Evolutionary conservation across 2,329 filamentous ascomycete genomes (phyloP), one percentile per base, ranked within the genome.

Genomic region (Tolypocladium tropicale): DNA sequence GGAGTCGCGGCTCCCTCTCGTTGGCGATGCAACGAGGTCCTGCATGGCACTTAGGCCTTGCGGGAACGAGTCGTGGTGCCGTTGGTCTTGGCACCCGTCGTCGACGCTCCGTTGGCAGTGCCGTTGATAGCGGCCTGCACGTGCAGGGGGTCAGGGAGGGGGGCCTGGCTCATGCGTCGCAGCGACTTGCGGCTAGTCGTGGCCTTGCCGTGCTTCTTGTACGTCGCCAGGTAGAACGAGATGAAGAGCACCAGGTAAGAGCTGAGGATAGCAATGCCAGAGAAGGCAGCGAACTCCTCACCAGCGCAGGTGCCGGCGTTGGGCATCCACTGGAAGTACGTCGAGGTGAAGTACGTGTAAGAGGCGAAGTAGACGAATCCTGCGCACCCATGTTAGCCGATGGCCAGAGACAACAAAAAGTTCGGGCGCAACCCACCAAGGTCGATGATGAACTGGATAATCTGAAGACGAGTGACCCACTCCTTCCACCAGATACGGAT

Each of bases 401-500:
- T 23, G 53, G 25, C 34, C 23, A 34, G 18, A 10, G 46, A 7
- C 46, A 11, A 51, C 7, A 9, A 10, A 16, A 2, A 21, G 7
- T 11, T 16, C 21, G 4, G 33, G 21, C 11, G 16, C 23, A 32
- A 74, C 86, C 69, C 83, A 92, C 89, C 91, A 60, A 97, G 87
- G 75, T 96, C 93, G 73, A 97, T 93, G 72, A 97, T 83, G 77
- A 97, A 97, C 74, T 97, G 93, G 67, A 89, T 84, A 74, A 97
- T 97, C 77, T 97, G 93, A 69, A 96, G 88, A 70, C 92, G 89
- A 65, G 93, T 97, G 71, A 97, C 95, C 88, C 93, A 97, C 78
- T 96, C 90, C 88, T 97, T 97, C 93, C 93, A 97, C 92, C 92
- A 96, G 76, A 96, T 94, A 68, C 86, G 87, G 74, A 97, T 84